Evolutionary conservation across 208 protist genomes (phyloP), one percentile per base, ranked within the genome.

Genomic region (Sergeia podlipaevii): DNA sequence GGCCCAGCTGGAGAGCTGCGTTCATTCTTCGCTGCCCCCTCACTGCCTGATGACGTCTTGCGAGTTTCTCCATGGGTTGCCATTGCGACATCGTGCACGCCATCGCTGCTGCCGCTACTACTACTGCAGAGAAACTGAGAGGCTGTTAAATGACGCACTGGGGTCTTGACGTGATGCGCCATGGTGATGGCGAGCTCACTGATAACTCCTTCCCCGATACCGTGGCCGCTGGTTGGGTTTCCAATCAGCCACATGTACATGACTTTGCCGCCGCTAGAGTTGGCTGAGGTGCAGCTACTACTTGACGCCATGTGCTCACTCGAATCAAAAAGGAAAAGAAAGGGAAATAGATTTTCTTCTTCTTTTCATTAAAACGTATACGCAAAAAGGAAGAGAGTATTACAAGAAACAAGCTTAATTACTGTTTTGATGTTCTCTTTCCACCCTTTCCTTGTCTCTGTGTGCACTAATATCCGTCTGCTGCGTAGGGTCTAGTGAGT

Each of bases 191-290:
- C 4, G 13, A 66, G 41, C 30, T 51, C 39, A 23, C 17, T 13
- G 2, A 63, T 21, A 24, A 52, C 38, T 7, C 10, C 30, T 20
- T 55, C 43, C 7, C 68, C 74, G n/a, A 53, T 60, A 1, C 79
- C 79, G 2, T 60, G 43, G 2, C 77, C 84, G 27, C 84, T 89
- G 27, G 45, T 67, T 4, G 77, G 74, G 48, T 92, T 87, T 28
- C 59, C 75, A 33, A 92, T 70, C 7, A 88, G 28, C 74, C 77
- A 89, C 8, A 83, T n/a, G n/a, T n/a, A n/a, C n/a, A n/a, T n/a
- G n/a, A n/a, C n/a, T n/a, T n/a, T n/a, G n/a, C n/a, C n/a, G n/a
- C n/a, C n/a, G n/a, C n/a, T n/a, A n/a, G n/a, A n/a, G n/a, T n/a
- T n/a, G n/a, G n/a, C n/a, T n/a, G n/a, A n/a, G n/a, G n/a, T n/a